Conservation (phyloP, 2,329 filamentous ascomycete genomes). For the Epichloe sibirici region DNA sequence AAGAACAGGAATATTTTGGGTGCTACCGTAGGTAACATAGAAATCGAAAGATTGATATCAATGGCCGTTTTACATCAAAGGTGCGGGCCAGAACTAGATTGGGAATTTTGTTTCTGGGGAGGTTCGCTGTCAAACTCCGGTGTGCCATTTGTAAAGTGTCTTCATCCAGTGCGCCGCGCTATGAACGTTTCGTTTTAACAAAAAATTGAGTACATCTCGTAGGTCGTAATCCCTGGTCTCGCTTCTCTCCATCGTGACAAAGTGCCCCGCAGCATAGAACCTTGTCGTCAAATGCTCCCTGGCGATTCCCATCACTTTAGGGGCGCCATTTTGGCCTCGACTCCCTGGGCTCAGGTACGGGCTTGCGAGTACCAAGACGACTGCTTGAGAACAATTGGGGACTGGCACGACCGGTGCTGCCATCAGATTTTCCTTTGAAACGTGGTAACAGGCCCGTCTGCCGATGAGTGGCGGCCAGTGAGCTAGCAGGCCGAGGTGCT, state of each 20-base stretch:
- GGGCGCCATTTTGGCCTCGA: constrained; percentile 38
- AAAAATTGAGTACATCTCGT: neutral
- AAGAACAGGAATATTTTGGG: neutral
- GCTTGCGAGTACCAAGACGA: constrained; percentile 30
- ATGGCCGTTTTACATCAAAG: neutral
- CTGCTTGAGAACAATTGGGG: constrained; percentile 33
- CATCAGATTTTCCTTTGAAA: constrained; percentile 23
- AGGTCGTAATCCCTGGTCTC: neutral
- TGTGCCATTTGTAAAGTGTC: neutral
- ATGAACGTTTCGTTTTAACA: constrained; percentile 1
- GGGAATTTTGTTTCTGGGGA: neutral
- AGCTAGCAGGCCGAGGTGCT: constrained; percentile 41
- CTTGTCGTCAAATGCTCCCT: neutral
- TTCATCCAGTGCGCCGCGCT: constrained; percentile 12
- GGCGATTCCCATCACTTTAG: constrained; percentile 6
- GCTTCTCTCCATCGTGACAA: neutral
- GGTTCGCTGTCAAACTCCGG: neutral
- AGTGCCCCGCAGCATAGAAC: neutral
- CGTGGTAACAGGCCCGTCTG: constrained; percentile 44
- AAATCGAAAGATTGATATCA: neutral
- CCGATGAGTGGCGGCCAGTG: constrained; percentile 35
- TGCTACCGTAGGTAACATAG: neutral
- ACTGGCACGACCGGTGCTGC: constrained; percentile 32
- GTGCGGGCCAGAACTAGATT: neutral
- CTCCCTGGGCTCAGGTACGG: constrained; percentile 26